phyloP scores from a whole-genome alignment of 148 eudicot genomes.

The Drosera capensis region DNA sequence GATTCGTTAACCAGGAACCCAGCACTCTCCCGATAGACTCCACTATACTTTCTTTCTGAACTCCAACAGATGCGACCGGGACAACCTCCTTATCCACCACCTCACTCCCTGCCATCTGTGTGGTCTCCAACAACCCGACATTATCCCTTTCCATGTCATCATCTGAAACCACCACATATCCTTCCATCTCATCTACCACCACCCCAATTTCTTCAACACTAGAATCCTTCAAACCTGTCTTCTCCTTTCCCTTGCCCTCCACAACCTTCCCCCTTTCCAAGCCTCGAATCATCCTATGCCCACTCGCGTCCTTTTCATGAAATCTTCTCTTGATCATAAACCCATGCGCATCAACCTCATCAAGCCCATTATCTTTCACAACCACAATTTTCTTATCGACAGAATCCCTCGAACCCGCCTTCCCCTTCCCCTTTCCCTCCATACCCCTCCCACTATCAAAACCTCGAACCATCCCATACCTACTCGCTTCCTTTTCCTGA shows the following conservation, averaged over 20 bases:
- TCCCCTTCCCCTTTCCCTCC: too few relatives aligned
- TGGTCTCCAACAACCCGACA: not conserved
- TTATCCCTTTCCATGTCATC: conserved; percentile 2
- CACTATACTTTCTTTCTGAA: conserved; percentile 13
- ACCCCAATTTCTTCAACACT: conserved; percentile 26
- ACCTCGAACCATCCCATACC: too few relatives aligned
- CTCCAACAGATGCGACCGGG: conserved; percentile 20
- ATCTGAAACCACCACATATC: conserved; percentile 14
- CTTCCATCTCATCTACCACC: conserved; percentile 17
- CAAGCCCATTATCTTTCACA: conserved; percentile 17
- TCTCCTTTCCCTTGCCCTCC: conserved; percentile 14
- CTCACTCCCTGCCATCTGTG: conserved; percentile 14
- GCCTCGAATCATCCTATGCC: too few relatives aligned
- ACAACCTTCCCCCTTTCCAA: conserved; percentile 14
- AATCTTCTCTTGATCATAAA: too few relatives aligned
- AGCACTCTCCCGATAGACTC: conserved; percentile 20
- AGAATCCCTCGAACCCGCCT: not conserved
- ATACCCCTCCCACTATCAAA: too few relatives aligned
- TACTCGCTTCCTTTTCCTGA: too few relatives aligned
- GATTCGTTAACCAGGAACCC: conserved; percentile 13
- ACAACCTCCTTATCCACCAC: conserved; percentile 10
- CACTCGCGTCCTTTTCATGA: too few relatives aligned
- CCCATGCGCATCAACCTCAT: too few relatives aligned
- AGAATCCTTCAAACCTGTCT: conserved; percentile 25
- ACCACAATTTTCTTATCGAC: conserved; percentile 14